phyloP scores from a whole-genome alignment of 306 rosid genomes.

The Cucumis sativus region DNA sequence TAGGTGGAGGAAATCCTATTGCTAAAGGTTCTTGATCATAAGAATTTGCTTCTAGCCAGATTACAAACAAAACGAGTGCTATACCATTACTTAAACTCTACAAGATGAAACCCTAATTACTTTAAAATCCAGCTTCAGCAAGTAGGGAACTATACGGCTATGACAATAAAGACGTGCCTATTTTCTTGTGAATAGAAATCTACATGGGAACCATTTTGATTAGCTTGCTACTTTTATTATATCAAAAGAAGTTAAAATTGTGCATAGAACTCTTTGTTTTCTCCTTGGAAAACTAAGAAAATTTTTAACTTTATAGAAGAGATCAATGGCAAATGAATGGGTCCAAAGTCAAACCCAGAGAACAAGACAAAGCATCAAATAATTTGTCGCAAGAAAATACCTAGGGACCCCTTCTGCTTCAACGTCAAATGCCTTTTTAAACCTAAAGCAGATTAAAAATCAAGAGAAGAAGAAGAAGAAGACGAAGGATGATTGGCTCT shows the following conservation, averaged over 20 bases:
- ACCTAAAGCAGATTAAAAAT: background rate
- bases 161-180: background rate
- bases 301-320: background rate
- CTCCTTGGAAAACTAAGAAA: background rate
- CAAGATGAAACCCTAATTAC: background rate
- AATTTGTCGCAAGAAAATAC: background rate
- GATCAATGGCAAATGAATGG: background rate
- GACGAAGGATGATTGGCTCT: constrained; percentile 13
- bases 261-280: background rate
- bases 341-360: background rate
- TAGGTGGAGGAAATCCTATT: too few relatives aligned
- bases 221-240: background rate
- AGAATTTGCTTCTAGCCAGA: background rate
- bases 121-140: background rate
- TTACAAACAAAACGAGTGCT: background rate
- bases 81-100: background rate
- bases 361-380: background rate
- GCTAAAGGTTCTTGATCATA: background rate
- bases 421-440: background rate
- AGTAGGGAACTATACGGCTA: background rate
- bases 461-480: background rate
- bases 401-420: background rate
- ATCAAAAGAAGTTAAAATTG: background rate
- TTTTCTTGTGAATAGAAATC: background rate
- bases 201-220: background rate